Conservation (phyloP, 1,284 basidiomycete genomes). For the Inonotus obliquus region DNA sequence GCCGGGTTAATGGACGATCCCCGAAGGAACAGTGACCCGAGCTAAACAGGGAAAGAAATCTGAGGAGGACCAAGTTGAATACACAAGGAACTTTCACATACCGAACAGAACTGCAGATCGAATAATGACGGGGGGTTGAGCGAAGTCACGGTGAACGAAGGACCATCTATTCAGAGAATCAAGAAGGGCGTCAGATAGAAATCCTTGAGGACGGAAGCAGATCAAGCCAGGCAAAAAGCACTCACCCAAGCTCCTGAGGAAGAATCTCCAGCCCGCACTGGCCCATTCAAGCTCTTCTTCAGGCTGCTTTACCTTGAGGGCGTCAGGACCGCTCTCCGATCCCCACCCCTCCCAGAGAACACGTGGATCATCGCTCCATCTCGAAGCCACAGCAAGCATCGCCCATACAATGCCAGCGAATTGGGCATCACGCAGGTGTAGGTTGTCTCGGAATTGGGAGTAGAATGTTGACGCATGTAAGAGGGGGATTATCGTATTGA, state of each 20-base stretch:
- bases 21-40: conserved; percentile 15
- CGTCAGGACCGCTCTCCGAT: conserved; percentile 30
- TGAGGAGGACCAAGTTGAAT: neutral
- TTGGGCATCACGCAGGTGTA: conserved; percentile 38
- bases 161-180: neutral
- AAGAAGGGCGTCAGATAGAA: neutral
- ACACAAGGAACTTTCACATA: conserved; percentile 22
- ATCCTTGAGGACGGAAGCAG: neutral
- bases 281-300: conserved; percentile 16
- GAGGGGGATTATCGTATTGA: conserved; percentile 40
- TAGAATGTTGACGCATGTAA: conserved; percentile 48
- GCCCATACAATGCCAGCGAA: conserved; percentile 47
- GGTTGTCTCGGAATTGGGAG: conserved; percentile 35
- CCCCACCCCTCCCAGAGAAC: conserved; percentile 37
- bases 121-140: conserved; percentile 33
- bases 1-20: conserved; percentile 29
- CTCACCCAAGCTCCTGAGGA: conserved; percentile 29
- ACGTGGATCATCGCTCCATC: conserved; percentile 42
- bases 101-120: conserved; percentile 37
- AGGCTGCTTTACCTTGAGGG: conserved; percentile 22
- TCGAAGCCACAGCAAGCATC: conserved; percentile 46
- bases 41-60: neutral
- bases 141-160: conserved; percentile 19
- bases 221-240: conserved; percentile 29
- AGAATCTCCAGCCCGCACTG: conserved; percentile 33